Evolutionary conservation across 305 asterid genomes (phyloP).

Genomic region (Solanum chacoense): DNA sequence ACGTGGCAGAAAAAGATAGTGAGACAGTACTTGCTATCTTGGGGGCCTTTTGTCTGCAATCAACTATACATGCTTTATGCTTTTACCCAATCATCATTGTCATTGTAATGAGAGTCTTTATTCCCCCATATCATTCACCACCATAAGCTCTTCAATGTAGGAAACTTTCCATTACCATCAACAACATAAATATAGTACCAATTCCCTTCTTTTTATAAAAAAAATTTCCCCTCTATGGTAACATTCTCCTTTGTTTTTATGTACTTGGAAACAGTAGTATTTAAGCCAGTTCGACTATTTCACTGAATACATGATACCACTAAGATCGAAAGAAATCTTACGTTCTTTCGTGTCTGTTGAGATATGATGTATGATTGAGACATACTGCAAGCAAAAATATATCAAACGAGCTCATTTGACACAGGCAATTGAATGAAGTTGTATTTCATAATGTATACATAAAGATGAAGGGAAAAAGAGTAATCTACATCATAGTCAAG

Average conservation of each 20-base stretch:
- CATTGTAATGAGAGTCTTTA: constrained; percentile 1
- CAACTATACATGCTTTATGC: constrained; percentile 17
- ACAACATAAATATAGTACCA: background rate
- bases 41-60: constrained; percentile 36
- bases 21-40: constrained; percentile 19
- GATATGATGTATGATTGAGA: background rate
- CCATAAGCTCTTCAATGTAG: background rate
- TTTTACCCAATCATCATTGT: constrained; percentile 14
- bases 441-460: background rate
- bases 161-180: background rate
- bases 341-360: background rate
- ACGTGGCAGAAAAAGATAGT: constrained; percentile 11
- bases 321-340: background rate
- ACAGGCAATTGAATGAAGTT: background rate
- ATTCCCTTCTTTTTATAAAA: background rate
- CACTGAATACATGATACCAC: background rate
- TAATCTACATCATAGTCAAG: constrained; percentile 28
- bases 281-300: background rate
- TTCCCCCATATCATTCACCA: background rate
- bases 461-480: background rate
- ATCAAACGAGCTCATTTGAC: background rate
- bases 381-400: background rate
- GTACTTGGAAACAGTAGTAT: background rate
- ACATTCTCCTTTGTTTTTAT: background rate
- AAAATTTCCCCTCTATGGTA: background rate